A percentile compares a stretch with the other conserved stretches of the same genome.
Evolutionary conservation across 2,329 filamentous ascomycete genomes (phyloP).

Genomic region (Fusarium anthophilum): DNA sequence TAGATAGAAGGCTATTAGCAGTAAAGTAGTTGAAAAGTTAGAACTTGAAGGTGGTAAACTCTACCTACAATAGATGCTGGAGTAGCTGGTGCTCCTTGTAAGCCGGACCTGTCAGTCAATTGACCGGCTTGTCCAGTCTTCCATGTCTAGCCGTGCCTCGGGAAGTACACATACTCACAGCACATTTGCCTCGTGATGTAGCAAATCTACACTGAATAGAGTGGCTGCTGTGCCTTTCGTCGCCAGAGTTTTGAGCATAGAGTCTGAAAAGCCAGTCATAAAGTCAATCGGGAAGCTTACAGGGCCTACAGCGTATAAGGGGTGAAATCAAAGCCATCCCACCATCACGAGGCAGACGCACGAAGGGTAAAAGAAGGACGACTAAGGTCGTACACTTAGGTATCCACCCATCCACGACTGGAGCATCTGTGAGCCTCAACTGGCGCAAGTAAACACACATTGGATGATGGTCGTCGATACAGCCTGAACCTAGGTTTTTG

Average conservation of each 20-base stretch:
- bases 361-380: conserved; percentile 33
- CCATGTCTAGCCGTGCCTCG: conserved; percentile 22
- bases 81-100: conserved; percentile 33
- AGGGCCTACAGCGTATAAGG: not conserved
- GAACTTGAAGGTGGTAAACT: conserved; percentile 15
- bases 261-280: not conserved
- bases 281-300: not conserved
- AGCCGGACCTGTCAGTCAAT: conserved; percentile 7
- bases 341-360: conserved; percentile 39
- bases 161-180: conserved; percentile 17
- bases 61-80: conserved; percentile 4
- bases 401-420: conserved; percentile 21
- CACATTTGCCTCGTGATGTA: conserved; percentile 31
- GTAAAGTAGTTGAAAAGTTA: not conserved
- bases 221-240: conserved; percentile 17
- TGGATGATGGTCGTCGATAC: not conserved
- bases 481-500: not conserved
- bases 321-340: conserved; percentile 21
- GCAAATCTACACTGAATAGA: conserved; percentile 1
- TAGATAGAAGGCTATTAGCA: not conserved
- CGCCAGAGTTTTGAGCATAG: not conserved
- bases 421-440: conserved; percentile 35
- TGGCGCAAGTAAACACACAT: conserved; percentile 11
- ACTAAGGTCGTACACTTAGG: conserved; percentile 24
- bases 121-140: not conserved